Conservation (phyloP, 2,329 filamentous ascomycete genomes). For the Diaporthe humulicola region DNA sequence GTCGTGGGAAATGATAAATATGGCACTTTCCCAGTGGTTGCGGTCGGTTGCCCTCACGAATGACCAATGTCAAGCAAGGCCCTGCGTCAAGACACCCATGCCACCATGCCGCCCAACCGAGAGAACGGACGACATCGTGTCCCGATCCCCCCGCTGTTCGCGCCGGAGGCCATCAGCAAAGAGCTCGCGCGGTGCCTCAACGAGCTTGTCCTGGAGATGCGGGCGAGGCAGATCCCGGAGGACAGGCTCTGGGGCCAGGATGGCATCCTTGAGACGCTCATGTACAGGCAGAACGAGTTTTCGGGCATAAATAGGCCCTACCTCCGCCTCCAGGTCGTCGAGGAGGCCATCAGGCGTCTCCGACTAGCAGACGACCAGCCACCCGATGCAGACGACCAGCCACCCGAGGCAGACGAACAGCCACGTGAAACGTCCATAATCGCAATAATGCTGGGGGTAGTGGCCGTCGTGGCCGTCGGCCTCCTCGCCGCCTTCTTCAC, state of each 20-base stretch:
- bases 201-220: background rate
- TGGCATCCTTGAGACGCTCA: background rate
- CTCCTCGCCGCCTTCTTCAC: background rate
- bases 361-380: background rate
- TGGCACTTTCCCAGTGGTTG: background rate
- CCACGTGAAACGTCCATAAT: too few species aligned
- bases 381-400: too few species aligned
- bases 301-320: background rate
- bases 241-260: background rate
- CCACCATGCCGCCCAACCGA: background rate
- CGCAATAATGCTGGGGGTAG: background rate
- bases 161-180: background rate
- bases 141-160: background rate
- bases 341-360: conserved; percentile 2
- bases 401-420: too few species aligned
- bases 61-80: background rate
- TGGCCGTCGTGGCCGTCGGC: background rate
- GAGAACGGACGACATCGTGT: background rate
- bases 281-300: background rate
- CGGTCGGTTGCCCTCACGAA: background rate
- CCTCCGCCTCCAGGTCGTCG: background rate
- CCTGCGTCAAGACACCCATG: background rate
- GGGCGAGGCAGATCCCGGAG: background rate
- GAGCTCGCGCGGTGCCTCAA: background rate
- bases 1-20: background rate